These are phyloP conservation scores for Claviceps sp. DNA, from an alignment of 2,329 filamentous ascomycete genomes.

Conservation along the genomic window DNA sequence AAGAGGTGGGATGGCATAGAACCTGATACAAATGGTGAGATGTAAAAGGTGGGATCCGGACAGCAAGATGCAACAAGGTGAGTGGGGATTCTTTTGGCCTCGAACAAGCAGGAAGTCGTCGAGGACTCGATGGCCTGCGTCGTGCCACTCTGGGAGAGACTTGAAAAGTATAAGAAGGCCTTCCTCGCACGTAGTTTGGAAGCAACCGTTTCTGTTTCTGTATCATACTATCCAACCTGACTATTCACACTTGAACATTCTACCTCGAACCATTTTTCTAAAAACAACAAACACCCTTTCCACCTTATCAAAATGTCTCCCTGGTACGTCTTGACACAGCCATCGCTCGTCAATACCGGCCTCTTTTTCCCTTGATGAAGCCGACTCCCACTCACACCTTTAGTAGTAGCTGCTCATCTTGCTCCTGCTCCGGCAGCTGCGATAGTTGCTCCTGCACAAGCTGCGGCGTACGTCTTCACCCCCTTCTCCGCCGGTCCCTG, in stretches of 20 bases:
- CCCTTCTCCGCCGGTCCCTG: neutral
- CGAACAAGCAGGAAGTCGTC: neutral
- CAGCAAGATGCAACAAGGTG: no score
- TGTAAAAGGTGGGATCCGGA: no score
- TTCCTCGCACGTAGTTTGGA: neutral
- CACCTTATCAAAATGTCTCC: constrained; percentile 7
- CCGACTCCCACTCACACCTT: no score
- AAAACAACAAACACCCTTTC: neutral
- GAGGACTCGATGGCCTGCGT: neutral
- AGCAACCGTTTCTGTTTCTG: neutral
- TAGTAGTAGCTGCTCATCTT: constrained; percentile 10
- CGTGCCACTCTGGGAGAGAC: neutral
- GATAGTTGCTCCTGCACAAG: constrained; percentile 11
- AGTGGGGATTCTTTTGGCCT: no score
- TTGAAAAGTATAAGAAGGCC: constrained; percentile 6
- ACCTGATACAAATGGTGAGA: no score
- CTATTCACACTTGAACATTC: neutral
- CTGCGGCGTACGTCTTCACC: constrained; percentile 10
- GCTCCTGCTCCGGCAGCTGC: constrained; percentile 13
- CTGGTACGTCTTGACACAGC: constrained; percentile 5
- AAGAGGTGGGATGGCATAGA: neutral
- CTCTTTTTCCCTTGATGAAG: no score
- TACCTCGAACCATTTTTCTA: neutral
- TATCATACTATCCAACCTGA: neutral
- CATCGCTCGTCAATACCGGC: no score